These are phyloP conservation scores for Penicillium salamii DNA, from an alignment of 495 filamentous ascomycete species.

Conservation along the genomic window DNA sequence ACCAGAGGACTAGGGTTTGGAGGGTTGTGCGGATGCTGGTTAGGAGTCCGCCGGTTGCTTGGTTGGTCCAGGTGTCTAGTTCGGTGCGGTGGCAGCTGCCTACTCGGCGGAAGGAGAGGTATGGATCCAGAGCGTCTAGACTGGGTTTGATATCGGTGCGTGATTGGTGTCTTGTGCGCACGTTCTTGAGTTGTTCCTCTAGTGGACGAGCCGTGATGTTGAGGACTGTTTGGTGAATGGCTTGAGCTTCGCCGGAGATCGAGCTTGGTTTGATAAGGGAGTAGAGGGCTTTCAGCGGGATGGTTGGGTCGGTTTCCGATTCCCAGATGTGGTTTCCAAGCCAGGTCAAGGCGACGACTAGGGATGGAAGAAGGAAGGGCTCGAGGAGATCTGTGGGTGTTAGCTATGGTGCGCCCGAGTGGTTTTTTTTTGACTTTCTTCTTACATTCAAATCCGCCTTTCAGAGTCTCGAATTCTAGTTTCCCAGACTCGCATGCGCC, in stretches of 20 bases:
- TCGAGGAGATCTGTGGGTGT: conserved; percentile 69
- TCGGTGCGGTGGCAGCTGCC: conserved; percentile 66
- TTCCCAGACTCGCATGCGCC: conserved; percentile 67
- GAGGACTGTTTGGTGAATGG: conserved; percentile 79
- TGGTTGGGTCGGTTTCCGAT: conserved; percentile 56
- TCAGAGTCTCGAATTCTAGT: conserved; percentile 76
- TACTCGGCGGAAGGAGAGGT: conserved; percentile 63
- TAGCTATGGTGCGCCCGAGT: not conserved
- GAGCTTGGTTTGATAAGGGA: conserved; percentile 72
- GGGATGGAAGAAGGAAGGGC: conserved; percentile 82
- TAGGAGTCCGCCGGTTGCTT: conserved; percentile 57
- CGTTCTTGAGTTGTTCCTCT: conserved; percentile 69
- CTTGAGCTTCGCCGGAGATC: conserved; percentile 74
- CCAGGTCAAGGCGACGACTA: conserved; percentile 78
- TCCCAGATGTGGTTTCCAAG: conserved; percentile 82
- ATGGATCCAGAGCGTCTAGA: conserved; percentile 64
- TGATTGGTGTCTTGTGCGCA: conserved; percentile 65
- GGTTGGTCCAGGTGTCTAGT: conserved; percentile 70
- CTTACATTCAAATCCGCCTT: conserved; percentile 84
- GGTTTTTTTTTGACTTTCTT: not conserved
- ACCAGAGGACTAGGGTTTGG: conserved; percentile 71
- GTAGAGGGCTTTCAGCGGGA: conserved; percentile 66
- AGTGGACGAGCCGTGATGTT: conserved; percentile 77
- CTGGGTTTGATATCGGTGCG: conserved; percentile 71
- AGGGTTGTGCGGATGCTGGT: conserved; percentile 64